phyloP scores from a whole-genome alignment of 345 rosid genomes.

The Dipteronia dyeriana region DNA sequence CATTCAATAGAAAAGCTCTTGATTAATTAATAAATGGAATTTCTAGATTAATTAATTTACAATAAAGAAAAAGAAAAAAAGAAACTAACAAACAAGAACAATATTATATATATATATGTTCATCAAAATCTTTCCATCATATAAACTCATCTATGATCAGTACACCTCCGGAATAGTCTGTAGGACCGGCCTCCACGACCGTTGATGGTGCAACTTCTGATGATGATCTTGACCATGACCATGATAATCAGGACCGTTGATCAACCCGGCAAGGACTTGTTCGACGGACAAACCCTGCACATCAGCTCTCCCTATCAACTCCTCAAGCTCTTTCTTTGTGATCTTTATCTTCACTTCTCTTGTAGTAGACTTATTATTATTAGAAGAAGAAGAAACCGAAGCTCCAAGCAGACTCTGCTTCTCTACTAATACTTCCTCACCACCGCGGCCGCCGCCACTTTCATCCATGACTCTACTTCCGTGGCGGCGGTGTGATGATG shows the following conservation, averaged over 20 bases:
- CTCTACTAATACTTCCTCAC: slow-evolving; percentile 2
- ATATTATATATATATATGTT: background rate
- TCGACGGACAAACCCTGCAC: slow-evolving; percentile 45
- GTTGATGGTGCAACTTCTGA: slow-evolving; percentile 24
- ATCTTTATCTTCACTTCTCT: slow-evolving; percentile 67
- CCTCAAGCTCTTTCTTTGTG: slow-evolving; percentile 64
- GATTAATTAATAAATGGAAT: background rate
- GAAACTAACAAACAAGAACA: background rate
- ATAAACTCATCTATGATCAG: background rate
- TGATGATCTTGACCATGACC: background rate
- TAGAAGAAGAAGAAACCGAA: slow-evolving; percentile 13
- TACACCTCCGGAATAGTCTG: slow-evolving; percentile 78
- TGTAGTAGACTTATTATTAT: background rate
- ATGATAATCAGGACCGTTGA: slow-evolving; percentile 2
- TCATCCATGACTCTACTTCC: background rate
- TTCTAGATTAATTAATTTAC: background rate
- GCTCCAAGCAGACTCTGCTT: slow-evolving; percentile 21
- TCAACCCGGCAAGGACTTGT: slow-evolving; percentile 33
- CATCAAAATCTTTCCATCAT: slow-evolving; percentile 1
- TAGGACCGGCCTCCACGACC: slow-evolving; percentile 66
- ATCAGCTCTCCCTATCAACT: slow-evolving; percentile 43
- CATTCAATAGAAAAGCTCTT: no score
- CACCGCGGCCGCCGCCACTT: background rate
- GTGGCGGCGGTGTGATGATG: background rate
- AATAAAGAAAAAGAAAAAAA: background rate